These are phyloP conservation scores for Myxozyma neotropica DNA, from an alignment of 805 yeast species.

Conservation along the genomic window DNA sequence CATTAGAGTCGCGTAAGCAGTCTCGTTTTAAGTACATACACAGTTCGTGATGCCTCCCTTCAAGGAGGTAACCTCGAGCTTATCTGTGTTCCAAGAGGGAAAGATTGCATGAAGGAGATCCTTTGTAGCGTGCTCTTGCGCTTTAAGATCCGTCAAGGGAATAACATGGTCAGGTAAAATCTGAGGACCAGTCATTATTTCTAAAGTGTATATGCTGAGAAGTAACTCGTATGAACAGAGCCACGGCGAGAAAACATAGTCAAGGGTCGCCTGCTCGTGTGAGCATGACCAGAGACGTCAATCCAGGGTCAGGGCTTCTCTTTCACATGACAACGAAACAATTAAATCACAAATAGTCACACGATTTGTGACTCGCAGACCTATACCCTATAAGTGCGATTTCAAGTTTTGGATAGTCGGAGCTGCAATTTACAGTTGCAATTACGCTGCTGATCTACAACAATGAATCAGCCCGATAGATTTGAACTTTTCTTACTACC, in stretches of 20 bases:
- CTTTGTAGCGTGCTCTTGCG: constrained; percentile 15
- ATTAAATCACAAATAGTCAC: neutral
- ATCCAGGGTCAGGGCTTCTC: constrained; percentile 3
- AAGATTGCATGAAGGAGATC: constrained; percentile 20
- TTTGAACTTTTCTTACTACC: constrained; percentile 94
- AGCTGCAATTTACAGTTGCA: neutral
- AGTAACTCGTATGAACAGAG: neutral
- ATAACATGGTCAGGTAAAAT: constrained; percentile 12
- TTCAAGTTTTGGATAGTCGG: neutral
- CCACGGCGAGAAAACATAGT: neutral
- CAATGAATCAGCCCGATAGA: constrained; percentile 98
- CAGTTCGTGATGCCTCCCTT: constrained; percentile 33
- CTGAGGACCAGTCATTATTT: constrained; percentile 24
- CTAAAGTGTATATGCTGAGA: neutral
- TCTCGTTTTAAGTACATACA: constrained; percentile 8
- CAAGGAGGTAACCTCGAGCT: constrained; percentile 16
- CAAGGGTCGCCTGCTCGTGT: constrained; percentile 2
- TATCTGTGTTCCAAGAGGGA: constrained; percentile 20
- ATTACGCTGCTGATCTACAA: neutral
- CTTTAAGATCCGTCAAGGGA: constrained; percentile 18
- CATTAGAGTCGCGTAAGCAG: neutral
- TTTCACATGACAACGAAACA: neutral
- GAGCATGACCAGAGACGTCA: neutral
- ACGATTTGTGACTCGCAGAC: neutral
- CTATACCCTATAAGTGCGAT: neutral